A percentile compares a stretch with the other conserved stretches of the same genome.
These are phyloP conservation scores for Ascosphaera apis DNA, from an alignment of 2,329 filamentous ascomycete genomes.

Conservation along the genomic window DNA sequence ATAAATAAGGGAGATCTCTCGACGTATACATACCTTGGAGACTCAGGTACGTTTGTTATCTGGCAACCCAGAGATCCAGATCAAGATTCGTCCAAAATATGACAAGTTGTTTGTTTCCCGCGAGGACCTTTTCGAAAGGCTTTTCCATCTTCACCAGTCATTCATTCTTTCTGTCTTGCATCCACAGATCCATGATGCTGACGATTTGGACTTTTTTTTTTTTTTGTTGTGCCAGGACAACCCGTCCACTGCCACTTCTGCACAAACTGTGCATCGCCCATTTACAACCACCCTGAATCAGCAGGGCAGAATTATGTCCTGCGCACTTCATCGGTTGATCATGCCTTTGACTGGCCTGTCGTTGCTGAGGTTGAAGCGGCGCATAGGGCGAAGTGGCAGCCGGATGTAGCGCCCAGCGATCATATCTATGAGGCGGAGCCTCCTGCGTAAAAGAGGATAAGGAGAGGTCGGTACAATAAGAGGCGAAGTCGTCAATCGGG, in stretches of 20 bases:
- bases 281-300: conserved; percentile 32
- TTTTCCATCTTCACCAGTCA: neutral
- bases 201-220: neutral
- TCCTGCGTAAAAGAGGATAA: conserved; percentile 8
- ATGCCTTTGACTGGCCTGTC: conserved; percentile 24
- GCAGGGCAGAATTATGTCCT: conserved; percentile 28
- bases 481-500: too few species aligned
- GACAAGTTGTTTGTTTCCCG: neutral
- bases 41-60: conserved; percentile 21
- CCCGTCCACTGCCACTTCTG: conserved; percentile 34
- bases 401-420: conserved; percentile 20
- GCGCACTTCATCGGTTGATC: conserved; percentile 27
- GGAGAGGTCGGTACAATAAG: too few species aligned
- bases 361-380: conserved; percentile 33
- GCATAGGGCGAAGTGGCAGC: conserved; percentile 28
- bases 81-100: neutral
- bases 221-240: conserved; percentile 19
- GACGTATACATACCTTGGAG: conserved; percentile 32
- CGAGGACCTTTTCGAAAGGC: neutral
- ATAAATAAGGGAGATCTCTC: conserved; percentile 29
- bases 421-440: conserved; percentile 22
- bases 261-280: conserved; percentile 30
- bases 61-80: too few species aligned
- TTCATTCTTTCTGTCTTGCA: neutral
- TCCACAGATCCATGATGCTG: neutral